Conservation (phyloP, 768 basidiomycete genomes). For the Sarcodon sp. region DNA sequence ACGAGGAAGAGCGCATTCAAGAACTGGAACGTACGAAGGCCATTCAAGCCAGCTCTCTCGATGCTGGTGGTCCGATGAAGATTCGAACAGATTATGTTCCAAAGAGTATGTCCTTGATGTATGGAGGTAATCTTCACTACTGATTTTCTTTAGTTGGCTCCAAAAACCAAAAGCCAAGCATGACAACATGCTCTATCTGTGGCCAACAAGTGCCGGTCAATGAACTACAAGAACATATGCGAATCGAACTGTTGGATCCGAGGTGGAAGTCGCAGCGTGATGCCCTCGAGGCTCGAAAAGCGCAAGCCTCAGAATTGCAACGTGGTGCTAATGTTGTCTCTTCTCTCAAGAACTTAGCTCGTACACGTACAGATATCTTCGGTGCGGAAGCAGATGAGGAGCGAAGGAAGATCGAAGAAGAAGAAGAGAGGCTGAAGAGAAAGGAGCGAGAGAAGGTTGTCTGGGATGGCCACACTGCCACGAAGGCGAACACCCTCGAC, state of each 20-base stretch:
- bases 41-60: slow-evolving; percentile 66
- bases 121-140: neutral
- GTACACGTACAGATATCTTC: slow-evolving; percentile 96
- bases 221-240: slow-evolving; percentile 95
- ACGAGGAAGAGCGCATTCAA: slow-evolving; percentile 57
- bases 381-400: slow-evolving; percentile 92
- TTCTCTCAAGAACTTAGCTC: slow-evolving; percentile 85
- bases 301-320: slow-evolving; percentile 78
- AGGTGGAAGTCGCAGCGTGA: slow-evolving; percentile 97
- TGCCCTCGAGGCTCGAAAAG: slow-evolving; percentile 77
- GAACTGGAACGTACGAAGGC: slow-evolving; percentile 70
- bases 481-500: slow-evolving; percentile 84
- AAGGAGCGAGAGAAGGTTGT: slow-evolving; percentile 91
- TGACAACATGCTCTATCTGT: slow-evolving; percentile 87
- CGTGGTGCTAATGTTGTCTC: slow-evolving; percentile 89
- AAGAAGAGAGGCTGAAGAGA: slow-evolving; percentile 67
- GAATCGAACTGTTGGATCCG: slow-evolving; percentile 94
- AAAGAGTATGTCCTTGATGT: slow-evolving; percentile 46
- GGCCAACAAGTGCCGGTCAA: slow-evolving; percentile 94
- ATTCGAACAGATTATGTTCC: slow-evolving; percentile 95
- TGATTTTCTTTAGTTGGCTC: slow-evolving; percentile 41
- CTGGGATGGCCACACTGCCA: slow-evolving; percentile 97
- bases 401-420: slow-evolving; percentile 74
- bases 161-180: slow-evolving; percentile 39
- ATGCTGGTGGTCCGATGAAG: slow-evolving; percentile 75